Evolutionary conservation across 2,329 filamentous ascomycete genomes (phyloP), one percentile per base, ranked within the genome.

Genomic region (Fusarium euwallaceae): DNA sequence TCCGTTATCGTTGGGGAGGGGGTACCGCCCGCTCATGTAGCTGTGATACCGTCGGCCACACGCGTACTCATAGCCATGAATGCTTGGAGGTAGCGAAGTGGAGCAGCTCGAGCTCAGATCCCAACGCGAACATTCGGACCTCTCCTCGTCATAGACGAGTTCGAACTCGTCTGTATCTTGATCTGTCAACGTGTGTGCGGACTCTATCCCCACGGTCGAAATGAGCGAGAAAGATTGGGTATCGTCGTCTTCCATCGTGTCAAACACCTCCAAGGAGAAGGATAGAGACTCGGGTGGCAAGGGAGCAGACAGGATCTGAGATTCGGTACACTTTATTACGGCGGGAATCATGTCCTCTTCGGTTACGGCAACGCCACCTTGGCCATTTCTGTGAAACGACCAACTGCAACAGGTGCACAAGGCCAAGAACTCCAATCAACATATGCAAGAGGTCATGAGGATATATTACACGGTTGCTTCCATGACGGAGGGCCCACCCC

Each of bases 1-100:
- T 10, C 76, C 73, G 36, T 83, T 81, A 70, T 88, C 85, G 65
- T 88, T 87, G 4, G 86, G 85, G 20, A 87, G 78, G 3, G 86
- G 85, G 66, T 87, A 88, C n/a, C 82, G 80, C 39, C 84, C 84
- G 41, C 83, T 79, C 56, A 82, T 81, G 72, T 83, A 87, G 36
- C 81, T 80, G 74, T 87, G 86, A 66, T 87, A 88, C n/a, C 79
- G 78, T 59, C 82, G 80, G 4, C 82, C 82, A 64, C 81, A 75
- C 34, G 78, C 78, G 48, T 80, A 76, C 65, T 84, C 82, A 66
- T 82, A 78, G 39, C 78, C 78, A 70, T 80, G 80, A 29, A 82
- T 77, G 65, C 80, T 82, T 4, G 82, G 78, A 17, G 79, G 72
- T 20, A 83, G 74, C 16, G 82, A 84, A 6, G 78, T 82, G 32